Evolutionary conservation across 2,329 filamentous ascomycete genomes (phyloP), one percentile per base, ranked within the genome.

Genomic region (Fusarium secorum): DNA sequence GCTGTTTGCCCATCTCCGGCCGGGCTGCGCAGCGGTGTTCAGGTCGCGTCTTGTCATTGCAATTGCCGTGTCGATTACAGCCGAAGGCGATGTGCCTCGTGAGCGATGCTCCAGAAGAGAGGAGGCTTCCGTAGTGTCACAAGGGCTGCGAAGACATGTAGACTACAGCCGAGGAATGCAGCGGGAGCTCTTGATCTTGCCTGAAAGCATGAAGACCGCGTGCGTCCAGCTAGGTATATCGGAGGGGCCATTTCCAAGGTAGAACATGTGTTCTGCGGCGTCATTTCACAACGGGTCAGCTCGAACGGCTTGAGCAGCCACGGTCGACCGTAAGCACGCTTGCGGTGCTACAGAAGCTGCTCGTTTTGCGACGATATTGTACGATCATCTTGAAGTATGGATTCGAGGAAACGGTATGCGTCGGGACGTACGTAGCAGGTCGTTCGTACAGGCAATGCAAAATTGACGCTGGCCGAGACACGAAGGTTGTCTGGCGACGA

Each of bases 191-290:
- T 26, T 35, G 48, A 1, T 15, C 30, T 26, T 36, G 48, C 10
- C 24, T 38, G 3, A 11, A 35, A 32, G n/a, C 13, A 52, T 11
- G 7, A 15, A 17, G 22, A 17, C 3, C 32, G 18, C 5, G 17
- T 36, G 11, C 17, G 14, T 3, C 5, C 7, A 8, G 18, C 28
- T 22, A 7, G 1, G 4, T 18, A n/a, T 1, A 6, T 3, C 9
- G 22, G 15, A 6, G 48, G 17, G 22, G 10, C 7, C n/a, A 6
- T 15, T 20, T n/a, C 13, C 18, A n/a, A 9, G 22, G 1, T 1
- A 24, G 28, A 22, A 2, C 7, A 11, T 26, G 18, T 15, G 4
- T 26, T 26, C 22, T 36, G 2, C 10, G 13, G 18, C 22, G 13
- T 20, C 22, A n/a, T 38, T 52, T n/a, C 11, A 26, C 22, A 7